Conservation (phyloP, 2,329 filamentous ascomycete species). For the Penicillium crustosum region DNA sequence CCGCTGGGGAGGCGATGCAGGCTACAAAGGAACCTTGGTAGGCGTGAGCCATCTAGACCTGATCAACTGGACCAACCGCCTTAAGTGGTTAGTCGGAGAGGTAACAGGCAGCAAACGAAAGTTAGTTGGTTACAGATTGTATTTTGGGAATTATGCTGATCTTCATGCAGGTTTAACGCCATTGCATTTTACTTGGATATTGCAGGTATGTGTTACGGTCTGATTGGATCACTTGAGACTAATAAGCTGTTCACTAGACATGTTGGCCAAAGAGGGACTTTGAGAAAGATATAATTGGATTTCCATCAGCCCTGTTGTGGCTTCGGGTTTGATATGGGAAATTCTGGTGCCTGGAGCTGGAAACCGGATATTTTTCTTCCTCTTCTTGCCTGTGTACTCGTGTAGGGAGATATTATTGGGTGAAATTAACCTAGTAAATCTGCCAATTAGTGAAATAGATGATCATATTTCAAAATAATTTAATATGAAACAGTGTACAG, state of each 20-base stretch:
- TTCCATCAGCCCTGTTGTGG: slow-evolving; percentile 3
- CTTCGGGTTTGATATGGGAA: slow-evolving; percentile 2
- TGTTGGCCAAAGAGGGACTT: slow-evolving; percentile 67
- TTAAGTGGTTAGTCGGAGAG: slow-evolving; percentile 59
- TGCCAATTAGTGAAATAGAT: not conserved
- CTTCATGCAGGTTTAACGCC: slow-evolving; percentile 56
- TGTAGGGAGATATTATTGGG: not conserved
- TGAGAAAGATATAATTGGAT: slow-evolving; percentile 27
- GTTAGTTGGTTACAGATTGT: slow-evolving; percentile 16
- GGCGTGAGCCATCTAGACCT: slow-evolving; percentile 64
- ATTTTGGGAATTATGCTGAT: slow-evolving; percentile 1
- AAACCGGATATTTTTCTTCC: not conserved
- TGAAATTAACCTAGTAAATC: not conserved
- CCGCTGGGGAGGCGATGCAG: slow-evolving; percentile 55
- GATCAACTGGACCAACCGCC: slow-evolving; percentile 65
- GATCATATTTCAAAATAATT: not conserved
- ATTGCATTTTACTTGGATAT: slow-evolving; percentile 65
- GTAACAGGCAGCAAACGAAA: slow-evolving; percentile 57
- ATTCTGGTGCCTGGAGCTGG: slow-evolving; percentile 25
- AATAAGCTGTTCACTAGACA: slow-evolving; percentile 44
- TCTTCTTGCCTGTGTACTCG: not conserved
- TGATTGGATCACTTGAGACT: slow-evolving; percentile 3
- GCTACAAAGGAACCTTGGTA: slow-evolving; percentile 63
- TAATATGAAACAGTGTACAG: not conserved
- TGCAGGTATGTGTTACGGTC: slow-evolving; percentile 49